Percentiles rank a stretch among this genome's conserved stretches.
Evolutionary conservation across 176 grass and related monocot genomes (phyloP).

Genomic region (Oryza longistaminata): DNA sequence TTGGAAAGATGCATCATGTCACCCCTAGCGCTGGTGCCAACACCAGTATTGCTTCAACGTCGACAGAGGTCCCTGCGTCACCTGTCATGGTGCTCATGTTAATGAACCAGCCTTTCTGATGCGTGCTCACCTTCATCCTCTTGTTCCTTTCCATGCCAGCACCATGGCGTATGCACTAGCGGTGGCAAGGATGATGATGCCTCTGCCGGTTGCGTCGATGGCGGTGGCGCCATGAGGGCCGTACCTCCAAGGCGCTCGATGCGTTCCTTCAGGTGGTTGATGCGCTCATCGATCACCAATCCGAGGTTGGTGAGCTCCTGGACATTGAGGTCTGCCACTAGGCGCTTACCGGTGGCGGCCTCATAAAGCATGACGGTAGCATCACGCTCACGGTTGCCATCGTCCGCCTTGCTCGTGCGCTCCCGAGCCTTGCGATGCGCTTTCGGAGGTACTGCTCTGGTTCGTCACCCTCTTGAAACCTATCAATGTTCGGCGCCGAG

Average conservation of each 20-base stretch:
- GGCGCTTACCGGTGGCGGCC: neutral
- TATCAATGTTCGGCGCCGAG: slow-evolving; percentile 20
- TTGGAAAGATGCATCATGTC: neutral
- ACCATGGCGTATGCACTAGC: neutral
- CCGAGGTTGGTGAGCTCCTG: slow-evolving; percentile 19
- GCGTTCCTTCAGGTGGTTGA: neutral
- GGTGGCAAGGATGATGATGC: neutral
- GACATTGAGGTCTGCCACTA: neutral
- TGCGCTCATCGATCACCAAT: neutral
- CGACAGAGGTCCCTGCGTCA: neutral
- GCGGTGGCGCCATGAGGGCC: neutral
- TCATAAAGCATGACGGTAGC: slow-evolving; percentile 14
- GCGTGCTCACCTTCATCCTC: neutral
- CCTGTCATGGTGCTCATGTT: neutral
- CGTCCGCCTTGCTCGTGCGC: slow-evolving; percentile 7
- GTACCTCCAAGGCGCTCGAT: neutral
- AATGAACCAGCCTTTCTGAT: neutral
- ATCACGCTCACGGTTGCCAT: neutral
- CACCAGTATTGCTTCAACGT: neutral
- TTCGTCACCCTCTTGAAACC: slow-evolving; percentile 30
- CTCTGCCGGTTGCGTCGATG: neutral
- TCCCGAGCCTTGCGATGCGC: neutral
- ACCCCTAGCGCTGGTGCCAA: neutral
- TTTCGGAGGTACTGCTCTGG: slow-evolving; percentile 33
- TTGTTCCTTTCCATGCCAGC: neutral